phyloP scores from a whole-genome alignment of 371 early-diverging fungal genomes.

The Massospora cicadina region DNA sequence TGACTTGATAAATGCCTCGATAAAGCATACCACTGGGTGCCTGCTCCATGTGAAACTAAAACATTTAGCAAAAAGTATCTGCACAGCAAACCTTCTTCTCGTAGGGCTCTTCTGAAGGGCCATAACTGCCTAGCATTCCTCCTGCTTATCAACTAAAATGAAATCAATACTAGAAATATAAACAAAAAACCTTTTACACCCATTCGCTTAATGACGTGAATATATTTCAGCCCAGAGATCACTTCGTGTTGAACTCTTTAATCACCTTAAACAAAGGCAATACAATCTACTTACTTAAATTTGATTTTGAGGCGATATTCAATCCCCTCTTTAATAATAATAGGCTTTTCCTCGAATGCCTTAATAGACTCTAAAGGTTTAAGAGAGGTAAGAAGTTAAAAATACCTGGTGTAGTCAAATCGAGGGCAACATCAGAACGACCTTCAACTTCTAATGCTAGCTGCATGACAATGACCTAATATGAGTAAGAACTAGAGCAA shows the following conservation, averaged over 20 bases:
- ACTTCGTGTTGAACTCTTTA: conserved; percentile 79
- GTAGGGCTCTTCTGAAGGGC: conserved; percentile 54
- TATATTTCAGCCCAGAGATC: conserved; percentile 83
- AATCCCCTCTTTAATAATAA: conserved; percentile 89
- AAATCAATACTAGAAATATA: not conserved
- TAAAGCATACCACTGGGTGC: conserved; percentile 84
- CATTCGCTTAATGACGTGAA: conserved; percentile 80
- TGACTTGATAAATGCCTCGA: conserved; percentile 73
- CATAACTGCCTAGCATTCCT: conserved; percentile 95
- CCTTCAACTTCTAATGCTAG: conserved; percentile 69
- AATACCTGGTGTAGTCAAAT: conserved; percentile 47
- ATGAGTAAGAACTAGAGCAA: not conserved
- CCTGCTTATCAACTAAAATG: conserved; percentile 60
- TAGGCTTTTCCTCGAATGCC: conserved; percentile 41
- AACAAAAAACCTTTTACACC: conserved; percentile 27
- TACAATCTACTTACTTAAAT: conserved; percentile 32
- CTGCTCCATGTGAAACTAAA: conserved; percentile 54
- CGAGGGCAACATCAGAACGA: conserved; percentile 64
- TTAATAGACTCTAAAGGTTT: conserved; percentile 22
- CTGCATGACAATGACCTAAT: conserved; percentile 20
- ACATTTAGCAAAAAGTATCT: not conserved
- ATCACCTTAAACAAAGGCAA: not conserved
- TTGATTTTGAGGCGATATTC: conserved; percentile 83
- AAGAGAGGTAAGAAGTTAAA: not conserved
- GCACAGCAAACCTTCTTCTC: conserved; percentile 38